Base-by-base conservation (phyloP, 2,329 filamentous ascomycete genomes). In the Cladosporium oxysporum region DNA sequence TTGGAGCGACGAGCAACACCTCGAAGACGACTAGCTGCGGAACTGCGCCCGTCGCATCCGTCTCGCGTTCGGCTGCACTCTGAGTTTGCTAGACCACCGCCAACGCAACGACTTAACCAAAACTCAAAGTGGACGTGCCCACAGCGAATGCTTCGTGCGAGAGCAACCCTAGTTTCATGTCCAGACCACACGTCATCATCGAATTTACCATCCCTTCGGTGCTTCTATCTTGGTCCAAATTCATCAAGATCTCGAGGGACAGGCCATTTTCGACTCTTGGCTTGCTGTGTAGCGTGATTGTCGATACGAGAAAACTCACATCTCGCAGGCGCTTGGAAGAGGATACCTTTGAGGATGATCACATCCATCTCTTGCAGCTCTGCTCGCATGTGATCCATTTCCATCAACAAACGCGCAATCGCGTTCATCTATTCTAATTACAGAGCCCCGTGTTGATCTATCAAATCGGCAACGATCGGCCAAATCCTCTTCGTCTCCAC, bases 391-490 rank as follows among this genome's bases (percentile, higher is more conserved):
- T 55, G 52, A 33, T 55, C 52, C 2, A 18, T 55, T 21, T 2
- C 29, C 26, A 29, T 26, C 49, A 52, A 2, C 26, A 47, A 47
- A 55, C 31, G 29, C 52, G 52, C 52, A 29, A 55, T 55, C 52
- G 52, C n/a, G 28, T 33, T 12, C 52, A 55, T 29, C 28, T 55
- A 23, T 55, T 55, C 52, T 55, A 33, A 55, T 55, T 33, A 31
- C 52, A 33, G 31, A 35, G 21, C 55, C 28, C 55, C 55, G 31
- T 58, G 55, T 41, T 33, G 31, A 26, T 58, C 55, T 14, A 41
- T 41, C 23, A 23, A 58, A 58, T 58, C n/a, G 55, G 55, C 31
- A 58, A 58, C 21, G 55, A 58, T 58, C 55, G 55, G 55, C 55
- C 55, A 58, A 29, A 33, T 28, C 55, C n/a, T 23, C 33, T 41